Evolutionary conservation across 2,329 filamentous ascomycete species (phyloP).

Genomic region (Aphanoascus verrucosus): DNA sequence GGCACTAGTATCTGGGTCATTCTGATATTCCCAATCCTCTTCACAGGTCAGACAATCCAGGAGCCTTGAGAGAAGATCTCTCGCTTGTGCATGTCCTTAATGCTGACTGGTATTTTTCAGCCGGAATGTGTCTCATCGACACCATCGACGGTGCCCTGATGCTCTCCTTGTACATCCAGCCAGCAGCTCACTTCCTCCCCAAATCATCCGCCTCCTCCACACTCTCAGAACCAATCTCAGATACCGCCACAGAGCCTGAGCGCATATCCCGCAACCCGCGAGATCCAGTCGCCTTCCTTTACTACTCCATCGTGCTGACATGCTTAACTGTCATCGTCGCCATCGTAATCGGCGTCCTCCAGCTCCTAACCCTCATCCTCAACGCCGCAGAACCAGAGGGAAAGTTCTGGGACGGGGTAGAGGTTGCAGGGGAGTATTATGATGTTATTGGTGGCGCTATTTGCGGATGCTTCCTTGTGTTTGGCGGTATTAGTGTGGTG

Average conservation of each 20-base stretch:
- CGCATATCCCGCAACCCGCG: conserved; percentile 50
- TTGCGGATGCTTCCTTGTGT: conserved; percentile 70
- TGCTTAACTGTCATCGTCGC: conserved; percentile 74
- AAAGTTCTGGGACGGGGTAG: conserved; percentile 82
- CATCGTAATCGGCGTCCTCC: conserved; percentile 73
- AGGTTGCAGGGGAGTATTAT: conserved; percentile 64
- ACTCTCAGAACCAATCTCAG: conserved; percentile 12
- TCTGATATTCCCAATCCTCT: conserved; percentile 77
- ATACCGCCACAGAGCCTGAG: neutral
- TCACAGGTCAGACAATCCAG: conserved; percentile 53
- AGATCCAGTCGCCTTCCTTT: conserved; percentile 79
- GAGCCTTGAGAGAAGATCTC: too few species aligned
- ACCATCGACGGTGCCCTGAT: conserved; percentile 88
- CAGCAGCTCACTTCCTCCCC: conserved; percentile 32
- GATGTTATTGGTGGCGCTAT: conserved; percentile 80
- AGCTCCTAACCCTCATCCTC: conserved; percentile 66
- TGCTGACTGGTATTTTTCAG: conserved; percentile 30
- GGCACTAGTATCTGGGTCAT: conserved; percentile 93
- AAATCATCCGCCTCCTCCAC: conserved; percentile 14
- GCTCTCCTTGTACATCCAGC: conserved; percentile 76
- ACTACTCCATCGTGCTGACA: conserved; percentile 84
- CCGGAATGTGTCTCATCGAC: conserved; percentile 90
- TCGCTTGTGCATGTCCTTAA: neutral
- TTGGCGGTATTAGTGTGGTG: conserved; percentile 61
- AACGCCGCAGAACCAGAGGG: conserved; percentile 65